These are phyloP conservation scores for Angomonas ambiguus DNA, from an alignment of 208 protist genomes.

Conservation along the genomic window DNA sequence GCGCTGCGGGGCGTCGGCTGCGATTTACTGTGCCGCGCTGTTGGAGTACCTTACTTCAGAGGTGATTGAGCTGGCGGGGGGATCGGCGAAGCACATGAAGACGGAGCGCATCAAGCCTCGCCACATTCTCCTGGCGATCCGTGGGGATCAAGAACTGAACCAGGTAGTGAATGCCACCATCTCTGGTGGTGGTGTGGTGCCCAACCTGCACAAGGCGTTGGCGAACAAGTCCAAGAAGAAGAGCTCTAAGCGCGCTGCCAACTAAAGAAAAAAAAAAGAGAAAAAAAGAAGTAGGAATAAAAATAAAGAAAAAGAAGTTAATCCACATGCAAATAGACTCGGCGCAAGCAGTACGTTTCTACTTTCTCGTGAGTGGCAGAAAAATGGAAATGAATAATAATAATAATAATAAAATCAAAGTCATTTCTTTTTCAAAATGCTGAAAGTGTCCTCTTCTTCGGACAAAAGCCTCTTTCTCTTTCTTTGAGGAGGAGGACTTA, in stretches of 20 bases:
- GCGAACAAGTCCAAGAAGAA: conserved; percentile 92
- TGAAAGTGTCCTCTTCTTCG: no score
- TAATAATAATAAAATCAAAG: neutral
- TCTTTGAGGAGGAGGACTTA: no score
- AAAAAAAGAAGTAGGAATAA: conserved; percentile 9
- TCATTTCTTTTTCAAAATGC: no score
- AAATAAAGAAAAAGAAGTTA: neutral
- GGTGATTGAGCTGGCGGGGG: conserved; percentile 98
- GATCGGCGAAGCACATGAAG: conserved; percentile 97
- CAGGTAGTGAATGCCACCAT: conserved; percentile 96
- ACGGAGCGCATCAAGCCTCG: conserved; percentile 98
- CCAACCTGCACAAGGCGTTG: conserved; percentile 85
- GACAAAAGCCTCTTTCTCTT: neutral
- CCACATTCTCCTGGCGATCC: conserved; percentile 97
- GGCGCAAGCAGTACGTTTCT: no score
- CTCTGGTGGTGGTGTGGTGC: conserved; percentile 84
- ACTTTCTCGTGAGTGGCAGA: no score
- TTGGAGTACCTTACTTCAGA: conserved; percentile 99
- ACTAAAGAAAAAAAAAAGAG: conserved; percentile 8
- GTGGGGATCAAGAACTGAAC: conserved; percentile 99
- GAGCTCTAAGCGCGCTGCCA: conserved; percentile 63
- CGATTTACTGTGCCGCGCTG: conserved; percentile 98
- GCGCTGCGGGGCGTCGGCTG: conserved; percentile 95
- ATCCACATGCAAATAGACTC: neutral
- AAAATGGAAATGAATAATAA: neutral